A percentile compares a stretch with the other conserved stretches of the same genome.
These are phyloP conservation scores for Coemansia umbellata DNA, from an alignment of 192 early-diverging fungal genomes.

Conservation along the genomic window DNA sequence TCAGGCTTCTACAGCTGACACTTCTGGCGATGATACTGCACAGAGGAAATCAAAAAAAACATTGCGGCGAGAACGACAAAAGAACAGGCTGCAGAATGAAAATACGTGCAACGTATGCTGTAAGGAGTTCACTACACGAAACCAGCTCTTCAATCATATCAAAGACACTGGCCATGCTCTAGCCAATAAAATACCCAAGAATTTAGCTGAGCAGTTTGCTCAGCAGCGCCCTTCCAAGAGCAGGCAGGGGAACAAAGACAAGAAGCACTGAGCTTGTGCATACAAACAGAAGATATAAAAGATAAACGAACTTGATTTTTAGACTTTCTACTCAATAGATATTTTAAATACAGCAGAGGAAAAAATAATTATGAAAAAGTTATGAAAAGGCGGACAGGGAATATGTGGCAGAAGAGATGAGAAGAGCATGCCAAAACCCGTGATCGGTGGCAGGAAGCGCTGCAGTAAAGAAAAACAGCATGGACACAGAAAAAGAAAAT, in stretches of 20 bases:
- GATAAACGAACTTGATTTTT: too few relatives aligned
- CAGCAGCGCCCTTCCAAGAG: conserved; percentile 1
- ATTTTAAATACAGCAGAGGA: too few relatives aligned
- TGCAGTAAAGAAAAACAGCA: too few relatives aligned
- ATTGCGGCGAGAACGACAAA: conserved; percentile 57
- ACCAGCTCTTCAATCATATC: conserved; percentile 86
- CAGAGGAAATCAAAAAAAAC: conserved; percentile 47
- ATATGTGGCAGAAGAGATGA: too few relatives aligned
- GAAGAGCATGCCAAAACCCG: too few relatives aligned
- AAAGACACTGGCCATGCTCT: conserved; percentile 81
- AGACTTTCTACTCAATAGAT: too few relatives aligned
- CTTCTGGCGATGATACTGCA: background rate
- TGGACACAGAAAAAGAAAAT: too few relatives aligned
- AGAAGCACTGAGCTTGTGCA: background rate
- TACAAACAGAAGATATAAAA: too few relatives aligned
- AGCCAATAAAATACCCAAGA: conserved; percentile 24
- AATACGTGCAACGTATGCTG: conserved; percentile 77
- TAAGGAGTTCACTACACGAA: conserved; percentile 68
- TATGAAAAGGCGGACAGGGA: too few relatives aligned
- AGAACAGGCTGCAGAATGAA: conserved; percentile 51
- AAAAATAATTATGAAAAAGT: too few relatives aligned
- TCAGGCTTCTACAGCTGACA: background rate
- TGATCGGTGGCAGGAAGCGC: too few relatives aligned
- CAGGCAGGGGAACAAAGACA: background rate
- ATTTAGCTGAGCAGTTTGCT: conserved; percentile 2